phyloP scores from a whole-genome alignment of 2,329 filamentous ascomycete species.

The Exophiala calicioides region DNA sequence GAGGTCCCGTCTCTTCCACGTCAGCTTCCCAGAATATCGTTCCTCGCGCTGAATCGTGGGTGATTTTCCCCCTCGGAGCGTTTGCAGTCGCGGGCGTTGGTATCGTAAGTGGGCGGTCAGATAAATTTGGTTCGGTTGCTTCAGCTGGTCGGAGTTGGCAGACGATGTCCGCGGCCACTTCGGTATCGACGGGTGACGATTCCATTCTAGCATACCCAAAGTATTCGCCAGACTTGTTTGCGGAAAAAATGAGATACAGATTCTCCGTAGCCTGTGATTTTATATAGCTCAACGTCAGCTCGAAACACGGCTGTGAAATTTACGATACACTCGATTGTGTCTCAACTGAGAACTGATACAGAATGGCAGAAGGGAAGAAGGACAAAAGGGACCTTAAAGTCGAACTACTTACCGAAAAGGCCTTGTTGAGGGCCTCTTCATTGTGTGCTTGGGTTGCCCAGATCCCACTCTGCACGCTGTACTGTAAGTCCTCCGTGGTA shows the following conservation, averaged over 20 bases:
- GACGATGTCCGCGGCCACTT: slow-evolving; percentile 65
- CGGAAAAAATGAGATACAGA: slow-evolving; percentile 91
- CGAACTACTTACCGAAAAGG: slow-evolving; percentile 67
- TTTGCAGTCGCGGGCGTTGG: slow-evolving; percentile 75
- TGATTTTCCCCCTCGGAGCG: slow-evolving; percentile 80
- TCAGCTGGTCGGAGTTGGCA: slow-evolving; percentile 69
- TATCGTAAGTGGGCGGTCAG: slow-evolving; percentile 76
- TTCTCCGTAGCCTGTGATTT: slow-evolving; percentile 67
- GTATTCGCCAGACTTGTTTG: slow-evolving; percentile 96
- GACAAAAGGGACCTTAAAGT: slow-evolving; percentile 1
- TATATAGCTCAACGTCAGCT: slow-evolving; percentile 18
- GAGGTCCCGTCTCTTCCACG: slow-evolving; percentile 47
- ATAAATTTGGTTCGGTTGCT: slow-evolving; percentile 40
- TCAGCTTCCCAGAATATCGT: slow-evolving; percentile 97
- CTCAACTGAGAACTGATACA: too few species aligned
- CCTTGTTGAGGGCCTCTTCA: slow-evolving; percentile 75
- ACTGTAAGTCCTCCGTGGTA: slow-evolving; percentile 83
- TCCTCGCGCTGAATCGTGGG: slow-evolving; percentile 88
- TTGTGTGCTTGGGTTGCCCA: slow-evolving; percentile 97
- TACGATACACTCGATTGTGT: too few species aligned
- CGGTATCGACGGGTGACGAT: slow-evolving; percentile 78
- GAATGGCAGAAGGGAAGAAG: too few species aligned
- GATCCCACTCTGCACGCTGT: slow-evolving; percentile 81
- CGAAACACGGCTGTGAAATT: too few species aligned
- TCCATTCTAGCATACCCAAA: slow-evolving; percentile 92